Conservation (phyloP, 2,329 filamentous ascomycete genomes). For the Cladophialophora carrionii region DNA sequence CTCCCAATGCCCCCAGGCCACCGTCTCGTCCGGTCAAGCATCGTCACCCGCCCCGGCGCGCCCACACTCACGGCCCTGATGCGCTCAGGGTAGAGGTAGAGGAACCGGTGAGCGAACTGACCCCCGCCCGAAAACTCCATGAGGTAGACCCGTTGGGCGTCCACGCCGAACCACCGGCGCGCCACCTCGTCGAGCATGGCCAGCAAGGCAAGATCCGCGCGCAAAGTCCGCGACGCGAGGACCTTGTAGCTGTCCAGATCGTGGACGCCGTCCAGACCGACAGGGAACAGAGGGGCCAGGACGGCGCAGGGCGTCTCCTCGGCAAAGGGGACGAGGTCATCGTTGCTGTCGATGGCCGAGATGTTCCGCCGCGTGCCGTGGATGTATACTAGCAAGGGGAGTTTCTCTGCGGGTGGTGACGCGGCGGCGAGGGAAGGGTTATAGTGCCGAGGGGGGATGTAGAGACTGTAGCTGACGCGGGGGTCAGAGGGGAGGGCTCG, state of each 20-base stretch:
- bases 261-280: conserved; percentile 41
- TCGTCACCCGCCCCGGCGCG: conserved; percentile 41
- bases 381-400: conserved; percentile 41
- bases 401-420: conserved; percentile 10
- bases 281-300: conserved; percentile 42
- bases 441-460: conserved; percentile 12
- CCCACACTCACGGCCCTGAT: conserved; percentile 41
- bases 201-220: conserved; percentile 40
- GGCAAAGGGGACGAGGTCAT: conserved; percentile 37
- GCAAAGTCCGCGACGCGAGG: conserved; percentile 36
- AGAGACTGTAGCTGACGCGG: conserved; percentile 11
- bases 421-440: not conserved
- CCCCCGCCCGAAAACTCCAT: conserved; percentile 43
- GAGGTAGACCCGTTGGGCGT: conserved; percentile 40
- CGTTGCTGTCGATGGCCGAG: conserved; percentile 21
- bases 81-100: conserved; percentile 43
- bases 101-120: conserved; percentile 43
- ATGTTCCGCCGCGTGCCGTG: conserved; percentile 41
- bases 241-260: conserved; percentile 42
- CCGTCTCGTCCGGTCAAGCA: conserved; percentile 27
- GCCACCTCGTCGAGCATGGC: conserved; percentile 42
- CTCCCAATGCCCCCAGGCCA: not conserved
- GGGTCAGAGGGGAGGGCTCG: conserved; percentile 5
- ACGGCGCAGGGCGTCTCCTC: conserved; percentile 39
- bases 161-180: conserved; percentile 40